Evolutionary conservation across 129 eudicot species (phyloP).

Genomic region (Escallonia herrerae): DNA sequence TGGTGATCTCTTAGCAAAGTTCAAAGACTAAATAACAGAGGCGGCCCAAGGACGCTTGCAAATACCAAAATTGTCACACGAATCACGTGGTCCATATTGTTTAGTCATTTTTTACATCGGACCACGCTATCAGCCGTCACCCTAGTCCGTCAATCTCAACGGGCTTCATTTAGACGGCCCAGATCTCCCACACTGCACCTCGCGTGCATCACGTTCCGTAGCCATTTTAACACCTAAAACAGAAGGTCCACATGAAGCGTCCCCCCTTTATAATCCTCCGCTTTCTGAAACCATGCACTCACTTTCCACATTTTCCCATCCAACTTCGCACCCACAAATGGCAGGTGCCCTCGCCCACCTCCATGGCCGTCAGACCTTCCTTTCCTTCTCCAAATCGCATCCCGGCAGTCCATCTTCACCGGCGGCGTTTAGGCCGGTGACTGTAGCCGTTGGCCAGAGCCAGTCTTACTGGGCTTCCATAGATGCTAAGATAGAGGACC

Average conservation of each 20-base stretch:
- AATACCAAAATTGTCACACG: neutral
- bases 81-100: neutral
- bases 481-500: slow-evolving; percentile 36
- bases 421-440: neutral
- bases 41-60: no score
- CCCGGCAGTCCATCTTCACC: slow-evolving; percentile 15
- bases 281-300: neutral
- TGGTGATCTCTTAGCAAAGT: no score
- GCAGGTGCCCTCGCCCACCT: slow-evolving; percentile 20
- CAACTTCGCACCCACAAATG: slow-evolving; percentile 20
- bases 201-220: neutral
- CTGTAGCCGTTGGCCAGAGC: slow-evolving; percentile 16
- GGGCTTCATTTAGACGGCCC: neutral
- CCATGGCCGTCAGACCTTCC: neutral
- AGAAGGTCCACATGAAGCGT: neutral
- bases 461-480: slow-evolving; percentile 41
- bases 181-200: neutral
- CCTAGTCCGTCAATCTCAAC: neutral
- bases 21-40: no score
- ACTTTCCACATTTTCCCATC: neutral
- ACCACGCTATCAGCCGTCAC: neutral
- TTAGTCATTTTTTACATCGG: neutral
- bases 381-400: slow-evolving; percentile 10
- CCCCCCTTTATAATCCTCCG: neutral
- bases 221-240: neutral